These are phyloP conservation scores for Primulina tabacum DNA, from an alignment of 257 asterid genomes.

Conservation along the genomic window DNA sequence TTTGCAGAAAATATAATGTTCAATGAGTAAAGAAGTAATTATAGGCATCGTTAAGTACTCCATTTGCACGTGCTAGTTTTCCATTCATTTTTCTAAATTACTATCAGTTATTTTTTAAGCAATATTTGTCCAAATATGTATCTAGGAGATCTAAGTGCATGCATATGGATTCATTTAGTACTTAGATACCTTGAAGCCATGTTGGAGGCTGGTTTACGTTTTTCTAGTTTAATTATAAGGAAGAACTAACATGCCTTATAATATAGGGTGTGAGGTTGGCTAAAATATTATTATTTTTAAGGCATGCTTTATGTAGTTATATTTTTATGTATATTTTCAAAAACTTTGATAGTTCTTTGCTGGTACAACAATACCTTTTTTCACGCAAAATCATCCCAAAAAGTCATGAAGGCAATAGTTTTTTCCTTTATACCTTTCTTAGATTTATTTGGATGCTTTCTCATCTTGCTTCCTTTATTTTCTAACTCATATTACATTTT, in stretches of 20 bases:
- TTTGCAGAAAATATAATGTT: too few relatives aligned
- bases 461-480: slow-evolving; percentile 8
- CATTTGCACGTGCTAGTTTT: too few relatives aligned
- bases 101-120: too few relatives aligned
- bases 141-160: too few relatives aligned
- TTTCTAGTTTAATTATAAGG: too few relatives aligned
- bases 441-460: not conserved
- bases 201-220: too few relatives aligned
- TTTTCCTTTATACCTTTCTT: not conserved
- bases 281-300: too few relatives aligned
- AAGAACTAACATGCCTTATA: too few relatives aligned
- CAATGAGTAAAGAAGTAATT: not conserved
- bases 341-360: not conserved
- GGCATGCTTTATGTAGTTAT: not conserved
- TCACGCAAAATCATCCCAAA: not conserved
- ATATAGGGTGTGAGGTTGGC: not conserved
- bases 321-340: not conserved
- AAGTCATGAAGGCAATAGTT: not conserved
- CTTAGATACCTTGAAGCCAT: too few relatives aligned
- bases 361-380: not conserved
- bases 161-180: too few relatives aligned
- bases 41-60: not conserved
- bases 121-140: too few relatives aligned
- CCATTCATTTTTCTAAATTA: too few relatives aligned
- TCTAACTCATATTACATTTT: not conserved